A percentile compares a stretch with the other conserved stretches of the same genome.
phyloP scores from a whole-genome alignment of 2,329 filamentous ascomycete genomes.

The Epichloe typhina region DNA sequence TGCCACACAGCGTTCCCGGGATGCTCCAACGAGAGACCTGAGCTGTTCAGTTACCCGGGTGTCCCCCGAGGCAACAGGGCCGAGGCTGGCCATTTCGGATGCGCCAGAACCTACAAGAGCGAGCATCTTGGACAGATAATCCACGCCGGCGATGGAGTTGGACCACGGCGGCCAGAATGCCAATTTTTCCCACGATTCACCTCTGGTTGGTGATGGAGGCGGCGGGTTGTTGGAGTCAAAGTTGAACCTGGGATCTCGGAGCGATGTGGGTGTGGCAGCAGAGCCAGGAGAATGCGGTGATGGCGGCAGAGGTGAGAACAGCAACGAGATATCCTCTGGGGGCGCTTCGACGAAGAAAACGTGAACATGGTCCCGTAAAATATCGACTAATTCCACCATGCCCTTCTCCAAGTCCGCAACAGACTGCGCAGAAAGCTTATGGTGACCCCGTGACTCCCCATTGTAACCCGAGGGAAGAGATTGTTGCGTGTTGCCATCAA shows the following conservation, averaged over 20 bases:
- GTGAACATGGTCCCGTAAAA: constrained; percentile 67
- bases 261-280: constrained; percentile 40
- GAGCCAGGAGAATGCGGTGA: constrained; percentile 45
- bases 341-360: constrained; percentile 80
- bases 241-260: constrained; percentile 62
- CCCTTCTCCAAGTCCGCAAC: constrained; percentile 66
- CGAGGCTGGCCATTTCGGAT: constrained; percentile 68
- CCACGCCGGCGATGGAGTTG: constrained; percentile 82
- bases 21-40: constrained; percentile 58
- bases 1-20: constrained; percentile 73
- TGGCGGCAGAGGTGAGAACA: constrained; percentile 68
- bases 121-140: constrained; percentile 76
- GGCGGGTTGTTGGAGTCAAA: constrained; percentile 69
- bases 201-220: constrained; percentile 60
- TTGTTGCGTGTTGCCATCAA: constrained; percentile 72
- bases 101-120: constrained; percentile 74
- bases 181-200: constrained; percentile 84
- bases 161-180: constrained; percentile 94
- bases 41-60: constrained; percentile 55
- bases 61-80: constrained; percentile 44
- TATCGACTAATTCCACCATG: constrained; percentile 66
- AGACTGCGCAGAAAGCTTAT: constrained; percentile 61
- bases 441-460: constrained; percentile 67
- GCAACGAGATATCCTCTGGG: constrained; percentile 75
- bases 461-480: constrained; percentile 70